Base-by-base conservation (phyloP, 495 filamentous ascomycete genomes). In the Xylaria longipes region DNA sequence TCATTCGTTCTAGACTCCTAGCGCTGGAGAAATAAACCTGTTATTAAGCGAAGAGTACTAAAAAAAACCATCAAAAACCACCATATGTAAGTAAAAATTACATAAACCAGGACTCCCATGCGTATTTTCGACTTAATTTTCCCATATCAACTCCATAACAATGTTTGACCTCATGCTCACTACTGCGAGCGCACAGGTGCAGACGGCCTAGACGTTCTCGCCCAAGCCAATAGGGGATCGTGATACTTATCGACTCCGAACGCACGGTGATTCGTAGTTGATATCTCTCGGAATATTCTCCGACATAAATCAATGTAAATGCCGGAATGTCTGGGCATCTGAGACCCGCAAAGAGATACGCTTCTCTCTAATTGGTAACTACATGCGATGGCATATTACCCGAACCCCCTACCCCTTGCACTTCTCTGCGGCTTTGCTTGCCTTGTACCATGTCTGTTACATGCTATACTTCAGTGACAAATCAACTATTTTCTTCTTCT, bases 301-400 rank as follows among this genome's bases (percentile, higher is more conserved):
- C 68, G 60, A 70, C 64, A 64, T 60, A 46, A 70, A 69, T 37
- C 57, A 39, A 52, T 35, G 68, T 22, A 69, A 20, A 33, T 62
- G 58, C 31, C 57, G 68, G 52, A 52, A 27, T 45, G 61, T 57
- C 39, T 48, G 45, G 41, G 43, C 35, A 50, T 50, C 68, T n/a
- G 33, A 35, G 58, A 48, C 46, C 22, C n/a, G 17, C n/a, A 48
- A 31, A 33, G 46, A 63, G 8, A 45, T 39, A 54, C 20, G 31
- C 46, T 39, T 58, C 14, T 69, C 54, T 61, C 27, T 46, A 60
- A 69, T 60, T 31, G 41, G 41, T 45, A 61, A 61, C n/a, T 35
- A 20, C 41, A 60, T 61, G 67, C 67, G 67, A 56, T 45, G 37
- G 20, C 35, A 43, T 46, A 25, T 60, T 60, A 58, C 48, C 60